These are phyloP conservation scores for Pleoardoris graminearum DNA, from an alignment of 2,329 filamentous ascomycete genomes.

Conservation along the genomic window DNA sequence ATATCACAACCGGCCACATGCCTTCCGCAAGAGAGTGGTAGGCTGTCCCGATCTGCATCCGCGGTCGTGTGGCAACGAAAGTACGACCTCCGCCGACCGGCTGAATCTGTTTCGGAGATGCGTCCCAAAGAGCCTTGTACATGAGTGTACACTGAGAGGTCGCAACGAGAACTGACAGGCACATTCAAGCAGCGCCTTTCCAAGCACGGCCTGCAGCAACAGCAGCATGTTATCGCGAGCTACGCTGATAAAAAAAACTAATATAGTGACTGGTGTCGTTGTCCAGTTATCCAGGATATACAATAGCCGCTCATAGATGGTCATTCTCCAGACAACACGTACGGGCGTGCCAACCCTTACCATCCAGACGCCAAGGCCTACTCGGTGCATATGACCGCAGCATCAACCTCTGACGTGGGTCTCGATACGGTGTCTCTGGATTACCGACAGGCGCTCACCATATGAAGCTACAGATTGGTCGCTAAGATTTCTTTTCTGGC, in stretches of 20 bases:
- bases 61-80: constrained; percentile 3
- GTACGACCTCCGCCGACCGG: constrained; percentile 17
- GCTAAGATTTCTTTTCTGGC: background rate
- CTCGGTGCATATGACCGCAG: constrained; percentile 20
- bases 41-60: constrained; percentile 14
- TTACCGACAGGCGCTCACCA: background rate
- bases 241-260: too few relatives aligned
- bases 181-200: too few relatives aligned
- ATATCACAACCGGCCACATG: constrained; percentile 18
- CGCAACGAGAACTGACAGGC: background rate
- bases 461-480: background rate
- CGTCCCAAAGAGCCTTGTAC: constrained; percentile 16
- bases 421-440: constrained; percentile 15
- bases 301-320: too few relatives aligned
- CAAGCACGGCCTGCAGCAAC: background rate
- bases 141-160: constrained; percentile 10
- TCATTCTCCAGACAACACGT: background rate
- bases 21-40: constrained; percentile 13
- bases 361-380: constrained; percentile 18
- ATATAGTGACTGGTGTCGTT: too few relatives aligned
- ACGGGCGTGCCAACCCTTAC: constrained; percentile 6
- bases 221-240: too few relatives aligned
- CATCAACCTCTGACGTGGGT: constrained; percentile 13
- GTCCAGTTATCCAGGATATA: too few relatives aligned
- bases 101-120: constrained; percentile 26